phyloP scores from a whole-genome alignment of 2,329 filamentous ascomycete species.

The Sclerotinia nivalis region DNA sequence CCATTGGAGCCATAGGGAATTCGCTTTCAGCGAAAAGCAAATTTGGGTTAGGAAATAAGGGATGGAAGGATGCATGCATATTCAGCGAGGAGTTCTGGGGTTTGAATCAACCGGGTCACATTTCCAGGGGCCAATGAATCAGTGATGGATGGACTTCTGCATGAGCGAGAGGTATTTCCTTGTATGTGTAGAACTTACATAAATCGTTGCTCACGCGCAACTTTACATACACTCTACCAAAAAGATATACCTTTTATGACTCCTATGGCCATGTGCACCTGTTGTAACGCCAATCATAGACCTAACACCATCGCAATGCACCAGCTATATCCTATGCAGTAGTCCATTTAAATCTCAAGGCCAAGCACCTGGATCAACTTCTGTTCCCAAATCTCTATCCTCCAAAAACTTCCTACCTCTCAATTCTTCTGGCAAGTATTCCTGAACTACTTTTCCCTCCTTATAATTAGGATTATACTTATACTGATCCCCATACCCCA shows the following conservation, averaged over 20 bases:
- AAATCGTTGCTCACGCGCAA: slow-evolving; percentile 1
- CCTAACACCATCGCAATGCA: slow-evolving; percentile 30
- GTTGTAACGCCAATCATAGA: slow-evolving; percentile 2
- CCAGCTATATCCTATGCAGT: slow-evolving; percentile 18
- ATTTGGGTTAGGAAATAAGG: slow-evolving; percentile 2
- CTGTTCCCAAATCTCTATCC: slow-evolving; percentile 74
- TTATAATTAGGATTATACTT: slow-evolving; percentile 94
- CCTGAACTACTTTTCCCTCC: slow-evolving; percentile 79
- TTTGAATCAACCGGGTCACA: slow-evolving; percentile 6
- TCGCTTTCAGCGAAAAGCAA: background rate
- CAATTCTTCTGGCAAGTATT: slow-evolving; percentile 83
- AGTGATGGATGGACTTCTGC: background rate
- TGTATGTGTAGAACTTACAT: slow-evolving; percentile 15
- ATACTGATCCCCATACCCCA: slow-evolving; percentile 88
- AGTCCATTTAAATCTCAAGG: slow-evolving; percentile 23
- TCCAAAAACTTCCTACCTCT: slow-evolving; percentile 74
- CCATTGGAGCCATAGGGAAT: slow-evolving; percentile 14
- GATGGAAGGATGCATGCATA: background rate
- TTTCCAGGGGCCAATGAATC: background rate
- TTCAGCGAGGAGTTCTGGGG: slow-evolving; percentile 19
- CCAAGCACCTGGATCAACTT: slow-evolving; percentile 62
- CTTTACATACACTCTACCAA: slow-evolving; percentile 1
- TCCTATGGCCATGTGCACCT: background rate
- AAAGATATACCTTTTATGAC: background rate
- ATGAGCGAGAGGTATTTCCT: background rate